Evolutionary conservation across 257 asterid species (phyloP).

Genomic region (Ocimum tenuiflorum): DNA sequence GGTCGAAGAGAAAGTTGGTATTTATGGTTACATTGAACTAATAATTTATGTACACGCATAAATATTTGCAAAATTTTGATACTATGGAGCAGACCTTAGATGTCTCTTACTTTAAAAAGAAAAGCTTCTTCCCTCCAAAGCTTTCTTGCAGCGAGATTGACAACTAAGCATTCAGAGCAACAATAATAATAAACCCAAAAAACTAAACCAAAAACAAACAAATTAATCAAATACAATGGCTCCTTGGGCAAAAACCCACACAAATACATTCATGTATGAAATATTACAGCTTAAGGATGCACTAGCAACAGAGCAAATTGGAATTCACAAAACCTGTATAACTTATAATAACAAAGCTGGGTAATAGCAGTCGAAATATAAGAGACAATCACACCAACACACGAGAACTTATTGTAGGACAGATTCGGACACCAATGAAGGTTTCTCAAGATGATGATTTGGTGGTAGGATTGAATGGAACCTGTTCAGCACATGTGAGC

Average conservation of each 20-base stretch:
- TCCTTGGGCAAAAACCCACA: neutral
- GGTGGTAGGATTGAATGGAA: slow-evolving; percentile 50
- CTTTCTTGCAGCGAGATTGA: no score
- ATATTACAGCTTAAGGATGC: slow-evolving; percentile 7
- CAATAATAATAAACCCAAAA: no score
- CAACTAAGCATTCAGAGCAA: no score
- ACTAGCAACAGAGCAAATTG: neutral
- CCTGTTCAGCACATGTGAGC: slow-evolving; percentile 71
- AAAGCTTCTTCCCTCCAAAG: no score
- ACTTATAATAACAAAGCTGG: slow-evolving; percentile 10
- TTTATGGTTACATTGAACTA: no score
- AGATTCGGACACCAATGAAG: neutral
- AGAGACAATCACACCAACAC: slow-evolving; percentile 13
- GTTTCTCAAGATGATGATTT: slow-evolving; percentile 41
- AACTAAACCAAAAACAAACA: neutral
- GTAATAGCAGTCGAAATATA: no score
- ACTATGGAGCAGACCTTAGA: no score
- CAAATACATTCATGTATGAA: slow-evolving; percentile 12
- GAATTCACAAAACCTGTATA: slow-evolving; percentile 6
- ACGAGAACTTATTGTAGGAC: slow-evolving; percentile 40
- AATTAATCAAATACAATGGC: neutral
- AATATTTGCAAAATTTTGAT: no score
- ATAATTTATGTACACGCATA: no score
- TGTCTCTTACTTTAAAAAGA: no score
- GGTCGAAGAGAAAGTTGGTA: no score